Base-by-base conservation (phyloP, 1,139 yeast genomes). In the Entelexis sorbosivorans region DNA sequence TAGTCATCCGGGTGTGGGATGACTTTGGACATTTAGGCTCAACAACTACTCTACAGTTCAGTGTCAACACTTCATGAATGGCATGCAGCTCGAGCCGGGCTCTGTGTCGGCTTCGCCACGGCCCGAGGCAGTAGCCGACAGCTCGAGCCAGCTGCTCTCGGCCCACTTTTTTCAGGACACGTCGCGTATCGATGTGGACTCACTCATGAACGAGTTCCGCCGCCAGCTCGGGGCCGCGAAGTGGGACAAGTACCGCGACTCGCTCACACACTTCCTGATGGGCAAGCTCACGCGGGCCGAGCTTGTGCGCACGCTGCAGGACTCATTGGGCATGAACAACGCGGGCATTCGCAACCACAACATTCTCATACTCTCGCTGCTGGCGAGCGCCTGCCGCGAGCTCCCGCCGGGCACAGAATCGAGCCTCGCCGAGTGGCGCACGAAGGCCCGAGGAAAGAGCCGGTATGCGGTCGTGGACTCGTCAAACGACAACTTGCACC, bases 231-330 rank as follows among this genome's bases (percentile, higher is more conserved):
- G 96, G 0, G 70, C 69, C 11, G 26, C 43, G 14, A 75, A 78
- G 56, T 89, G 98, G 98, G 91, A 83, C 59, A 76, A 77, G 55
- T 89, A 89, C 66, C 91, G 94, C 58, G 85, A 82, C 56, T 74
- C 86, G 8, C 73, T 89, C 36, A 80, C 93, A 54, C 70, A 77
- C 50, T 89, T 86, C 60, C 72, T 89, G 38, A 76, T 85, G 48
- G 96, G 95, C 35, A 59, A 56, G 52, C 70, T 88, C 22, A 83
- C 95, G 6, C 74, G 96, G 55, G 67, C 69, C 33, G 98, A 91
- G 66, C 73, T 89, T 55, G 78, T 80, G 53, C 69, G 69, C 16
- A 77, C 70, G 34, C 72, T 85, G 24, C 69, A 70, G 22, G 77
- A 77, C 10, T 69, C 83, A 29, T 67, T 86, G 42, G 81, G 79